Conservation (phyloP, 495 filamentous ascomycete species). For the Tuber calosporum region DNA sequence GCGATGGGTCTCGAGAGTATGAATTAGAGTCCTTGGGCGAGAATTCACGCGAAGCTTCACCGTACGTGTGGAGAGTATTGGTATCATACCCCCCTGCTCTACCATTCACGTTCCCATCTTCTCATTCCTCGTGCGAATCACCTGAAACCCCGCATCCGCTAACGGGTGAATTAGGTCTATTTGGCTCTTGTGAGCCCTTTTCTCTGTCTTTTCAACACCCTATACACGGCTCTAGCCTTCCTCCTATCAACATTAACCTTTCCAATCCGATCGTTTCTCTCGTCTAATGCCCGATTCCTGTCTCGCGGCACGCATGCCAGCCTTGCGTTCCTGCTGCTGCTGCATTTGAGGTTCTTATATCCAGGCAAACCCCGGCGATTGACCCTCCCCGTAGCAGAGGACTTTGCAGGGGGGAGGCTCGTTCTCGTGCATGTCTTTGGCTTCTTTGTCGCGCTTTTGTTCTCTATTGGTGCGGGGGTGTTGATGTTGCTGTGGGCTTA, state of each 20-base stretch:
- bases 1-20: neutral
- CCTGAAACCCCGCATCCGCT: neutral
- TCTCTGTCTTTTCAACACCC: slow-evolving; percentile 28
- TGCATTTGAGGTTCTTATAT: slow-evolving; percentile 33
- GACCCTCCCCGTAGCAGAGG: slow-evolving; percentile 17
- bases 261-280: slow-evolving; percentile 24
- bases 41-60: slow-evolving; percentile 25
- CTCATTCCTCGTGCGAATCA: slow-evolving; percentile 1
- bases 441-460: slow-evolving; percentile 22
- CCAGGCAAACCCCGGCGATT: slow-evolving; percentile 16
- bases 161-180: slow-evolving; percentile 23
- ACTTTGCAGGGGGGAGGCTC: slow-evolving; percentile 26
- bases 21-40: slow-evolving; percentile 12
- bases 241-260: slow-evolving; percentile 23
- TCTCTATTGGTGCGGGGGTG: slow-evolving; percentile 13
- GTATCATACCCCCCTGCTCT: slow-evolving; percentile 18
- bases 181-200: slow-evolving; percentile 33
- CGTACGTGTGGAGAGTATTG: slow-evolving; percentile 39
- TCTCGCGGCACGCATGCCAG: slow-evolving; percentile 8
- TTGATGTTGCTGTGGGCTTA: slow-evolving; percentile 39
- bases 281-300: slow-evolving; percentile 3
- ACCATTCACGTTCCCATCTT: neutral
- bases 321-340: slow-evolving; percentile 25
- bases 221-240: slow-evolving; percentile 29
- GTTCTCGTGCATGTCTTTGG: slow-evolving; percentile 34